Conservation (phyloP, 257 asterid species). For the Lavandula angustifolia region DNA sequence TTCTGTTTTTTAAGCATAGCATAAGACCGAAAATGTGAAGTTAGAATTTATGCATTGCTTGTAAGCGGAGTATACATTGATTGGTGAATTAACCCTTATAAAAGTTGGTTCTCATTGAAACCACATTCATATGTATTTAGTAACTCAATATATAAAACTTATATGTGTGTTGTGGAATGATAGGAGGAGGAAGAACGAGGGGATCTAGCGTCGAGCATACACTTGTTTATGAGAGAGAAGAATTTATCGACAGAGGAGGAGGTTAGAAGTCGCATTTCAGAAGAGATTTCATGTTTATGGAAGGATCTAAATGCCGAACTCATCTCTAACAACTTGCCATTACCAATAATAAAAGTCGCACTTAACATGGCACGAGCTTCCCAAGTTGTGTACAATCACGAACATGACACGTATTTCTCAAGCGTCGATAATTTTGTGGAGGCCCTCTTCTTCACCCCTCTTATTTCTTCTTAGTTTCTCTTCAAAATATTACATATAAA, state of each 20-base stretch:
- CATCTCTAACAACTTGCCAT: slow-evolving; percentile 41
- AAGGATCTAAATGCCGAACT: slow-evolving; percentile 61
- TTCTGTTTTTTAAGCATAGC: too few relatives aligned
- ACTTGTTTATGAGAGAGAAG: slow-evolving; percentile 50
- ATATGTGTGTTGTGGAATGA: background rate
- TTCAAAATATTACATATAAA: too few relatives aligned
- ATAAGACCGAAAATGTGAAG: too few relatives aligned
- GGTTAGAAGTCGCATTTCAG: slow-evolving; percentile 41
- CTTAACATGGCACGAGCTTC: slow-evolving; percentile 78
- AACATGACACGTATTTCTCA: slow-evolving; percentile 57
- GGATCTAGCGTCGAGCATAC: slow-evolving; percentile 62
- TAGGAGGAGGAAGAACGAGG: slow-evolving; percentile 85
- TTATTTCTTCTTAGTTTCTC: slow-evolving; percentile 10
- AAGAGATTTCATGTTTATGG: slow-evolving; percentile 50
- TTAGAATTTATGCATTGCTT: too few relatives aligned
- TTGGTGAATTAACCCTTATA: too few relatives aligned
- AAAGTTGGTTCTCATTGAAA: too few relatives aligned
- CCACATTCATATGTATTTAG: too few relatives aligned
- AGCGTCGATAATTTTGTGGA: slow-evolving; percentile 72
- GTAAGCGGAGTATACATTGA: too few relatives aligned
- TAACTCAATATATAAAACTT: too few relatives aligned
- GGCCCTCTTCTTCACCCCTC: slow-evolving; percentile 70
- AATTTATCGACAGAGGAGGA: slow-evolving; percentile 47
- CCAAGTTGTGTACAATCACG: slow-evolving; percentile 73
- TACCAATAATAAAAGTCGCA: slow-evolving; percentile 52